Conservation (phyloP, 306 rosid genomes). For the Prunus fruticosa region DNA sequence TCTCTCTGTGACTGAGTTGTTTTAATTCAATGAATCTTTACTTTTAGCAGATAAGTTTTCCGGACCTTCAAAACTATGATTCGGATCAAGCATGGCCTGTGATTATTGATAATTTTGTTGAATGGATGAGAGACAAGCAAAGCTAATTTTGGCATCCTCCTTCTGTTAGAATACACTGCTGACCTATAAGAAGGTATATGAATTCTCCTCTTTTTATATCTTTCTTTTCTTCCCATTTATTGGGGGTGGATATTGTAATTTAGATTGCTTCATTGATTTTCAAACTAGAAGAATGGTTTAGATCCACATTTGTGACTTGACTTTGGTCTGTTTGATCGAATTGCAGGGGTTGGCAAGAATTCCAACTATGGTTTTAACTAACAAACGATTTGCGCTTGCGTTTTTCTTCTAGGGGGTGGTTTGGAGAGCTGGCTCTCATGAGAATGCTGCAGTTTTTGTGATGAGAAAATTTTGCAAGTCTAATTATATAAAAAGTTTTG, state of each 20-base stretch:
- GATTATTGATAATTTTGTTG: slow-evolving; percentile 64
- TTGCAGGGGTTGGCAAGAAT: slow-evolving; percentile 6
- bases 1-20: not conserved
- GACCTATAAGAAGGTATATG: slow-evolving; percentile 7
- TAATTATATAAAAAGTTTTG: not conserved
- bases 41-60: slow-evolving; percentile 48
- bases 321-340: slow-evolving; percentile 1
- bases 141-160: slow-evolving; percentile 9
- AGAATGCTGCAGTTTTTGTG: not conserved
- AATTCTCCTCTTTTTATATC: not conserved
- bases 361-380: not conserved
- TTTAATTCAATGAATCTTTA: not conserved
- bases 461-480: not conserved
- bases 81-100: slow-evolving; percentile 68
- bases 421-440: not conserved
- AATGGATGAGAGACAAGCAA: slow-evolving; percentile 52
- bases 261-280: not conserved
- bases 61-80: slow-evolving; percentile 50
- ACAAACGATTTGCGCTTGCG: not conserved
- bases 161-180: not conserved
- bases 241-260: not conserved
- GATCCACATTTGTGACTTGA: not conserved
- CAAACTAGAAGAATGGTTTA: not conserved
- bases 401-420: not conserved
- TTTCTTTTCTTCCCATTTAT: slow-evolving; percentile 6